Conservation (phyloP, 1,139 yeast species). For the Pichia sp. region DNA sequence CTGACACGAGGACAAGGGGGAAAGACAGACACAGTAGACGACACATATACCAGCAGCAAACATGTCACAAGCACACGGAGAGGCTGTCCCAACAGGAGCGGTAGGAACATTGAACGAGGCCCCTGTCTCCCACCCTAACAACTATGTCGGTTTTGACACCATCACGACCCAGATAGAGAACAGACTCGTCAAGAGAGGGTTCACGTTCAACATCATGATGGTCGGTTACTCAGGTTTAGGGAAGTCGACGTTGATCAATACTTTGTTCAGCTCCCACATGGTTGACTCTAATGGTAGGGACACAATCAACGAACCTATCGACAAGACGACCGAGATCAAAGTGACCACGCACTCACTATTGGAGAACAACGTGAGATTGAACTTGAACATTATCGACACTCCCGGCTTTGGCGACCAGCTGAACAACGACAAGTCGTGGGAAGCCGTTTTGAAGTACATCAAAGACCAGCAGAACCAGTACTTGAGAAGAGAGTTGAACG, state of each 20-base stretch:
- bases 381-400: conserved; percentile 85
- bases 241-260: conserved; percentile 85
- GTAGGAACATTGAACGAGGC: background rate
- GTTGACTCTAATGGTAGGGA: conserved; percentile 70
- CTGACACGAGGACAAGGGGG: background rate
- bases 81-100: background rate
- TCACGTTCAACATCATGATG: conserved; percentile 89
- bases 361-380: conserved; percentile 85
- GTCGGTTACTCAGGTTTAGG: conserved; percentile 96
- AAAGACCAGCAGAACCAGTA: conserved; percentile 95
- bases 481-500: conserved; percentile 91
- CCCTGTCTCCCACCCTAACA: conserved; percentile 36
- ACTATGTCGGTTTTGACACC: conserved; percentile 92
- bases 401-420: conserved; percentile 98
- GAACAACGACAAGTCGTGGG: conserved; percentile 96
- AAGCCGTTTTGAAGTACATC: conserved; percentile 88
- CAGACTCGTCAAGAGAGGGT: conserved; percentile 86
- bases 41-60: background rate
- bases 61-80: conserved; percentile 4
- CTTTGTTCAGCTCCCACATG: conserved; percentile 80
- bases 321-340: conserved; percentile 84
- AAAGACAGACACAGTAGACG: background rate
- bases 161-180: conserved; percentile 94
- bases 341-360: conserved; percentile 63
- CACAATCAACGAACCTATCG: conserved; percentile 63